Conservation (phyloP, 805 yeast genomes). For the Lipomyces orientalis region DNA sequence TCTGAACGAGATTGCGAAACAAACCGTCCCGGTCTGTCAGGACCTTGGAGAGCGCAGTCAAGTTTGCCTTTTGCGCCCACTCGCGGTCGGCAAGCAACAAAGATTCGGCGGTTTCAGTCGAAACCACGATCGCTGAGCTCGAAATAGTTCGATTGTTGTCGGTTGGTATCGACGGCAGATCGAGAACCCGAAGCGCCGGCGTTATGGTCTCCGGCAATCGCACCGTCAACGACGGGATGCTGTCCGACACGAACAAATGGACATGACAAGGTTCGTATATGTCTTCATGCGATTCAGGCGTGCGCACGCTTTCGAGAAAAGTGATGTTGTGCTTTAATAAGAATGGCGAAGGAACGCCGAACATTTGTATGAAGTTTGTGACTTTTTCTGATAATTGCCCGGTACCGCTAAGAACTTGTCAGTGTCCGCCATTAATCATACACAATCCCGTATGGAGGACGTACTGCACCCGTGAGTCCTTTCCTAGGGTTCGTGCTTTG, state of each 20-base stretch:
- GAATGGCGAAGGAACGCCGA: conserved; percentile 29
- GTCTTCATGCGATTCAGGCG: conserved; percentile 22
- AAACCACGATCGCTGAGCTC: conserved; percentile 19
- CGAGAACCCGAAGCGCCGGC: conserved; percentile 32
- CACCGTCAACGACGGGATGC: conserved; percentile 18
- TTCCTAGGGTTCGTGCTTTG: conserved; percentile 19
- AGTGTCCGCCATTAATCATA: background rate
- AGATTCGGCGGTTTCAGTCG: conserved; percentile 17
- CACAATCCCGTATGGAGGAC: conserved; percentile 1
- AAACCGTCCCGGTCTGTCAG: conserved; percentile 23
- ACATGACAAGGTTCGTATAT: conserved; percentile 34
- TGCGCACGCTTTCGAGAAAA: conserved; percentile 22
- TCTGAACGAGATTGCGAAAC: conserved; percentile 22
- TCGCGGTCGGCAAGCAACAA: background rate
- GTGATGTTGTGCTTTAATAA: conserved; percentile 20
- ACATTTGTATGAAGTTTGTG: conserved; percentile 26
- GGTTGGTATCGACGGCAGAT: conserved; percentile 9
- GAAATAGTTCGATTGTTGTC: background rate
- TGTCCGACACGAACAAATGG: conserved; percentile 19
- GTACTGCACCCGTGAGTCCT: conserved; percentile 27
- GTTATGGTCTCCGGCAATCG: conserved; percentile 23
- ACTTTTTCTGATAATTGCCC: conserved; percentile 14
- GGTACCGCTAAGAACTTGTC: conserved; percentile 17
- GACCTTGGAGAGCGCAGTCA: conserved; percentile 5
- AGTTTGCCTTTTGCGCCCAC: conserved; percentile 16